Conservation (phyloP, 2,329 filamentous ascomycete genomes). For the Magnaporthiopsis incrustans region DNA sequence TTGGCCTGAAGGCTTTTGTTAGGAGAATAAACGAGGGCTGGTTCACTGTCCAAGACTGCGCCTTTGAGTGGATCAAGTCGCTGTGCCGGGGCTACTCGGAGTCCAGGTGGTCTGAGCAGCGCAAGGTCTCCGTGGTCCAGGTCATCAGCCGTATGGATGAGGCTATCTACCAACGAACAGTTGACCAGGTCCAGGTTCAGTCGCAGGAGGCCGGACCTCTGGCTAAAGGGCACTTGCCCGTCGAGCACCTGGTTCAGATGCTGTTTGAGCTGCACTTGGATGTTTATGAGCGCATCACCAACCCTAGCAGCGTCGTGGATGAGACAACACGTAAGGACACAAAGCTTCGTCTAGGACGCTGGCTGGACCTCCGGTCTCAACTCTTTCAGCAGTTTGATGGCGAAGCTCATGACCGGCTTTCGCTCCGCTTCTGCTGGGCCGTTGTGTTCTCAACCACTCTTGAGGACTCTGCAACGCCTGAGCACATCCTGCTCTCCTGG, state of each 20-base stretch:
- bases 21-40: conserved; percentile 38
- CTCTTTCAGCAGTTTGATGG: conserved; percentile 30
- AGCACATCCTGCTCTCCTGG: conserved; percentile 52
- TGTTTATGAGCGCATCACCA: conserved; percentile 50
- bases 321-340: conserved; percentile 39
- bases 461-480: conserved; percentile 42
- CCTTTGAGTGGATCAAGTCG: conserved; percentile 48
- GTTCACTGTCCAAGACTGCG: conserved; percentile 48
- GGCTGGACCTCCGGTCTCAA: conserved; percentile 42
- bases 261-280: conserved; percentile 55
- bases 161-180: conserved; percentile 35
- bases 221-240: conserved; percentile 12
- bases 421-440: conserved; percentile 50
- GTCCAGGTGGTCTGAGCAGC: conserved; percentile 49
- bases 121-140: conserved; percentile 50
- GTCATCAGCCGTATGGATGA: conserved; percentile 47
- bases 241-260: conserved; percentile 45
- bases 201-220: conserved; percentile 6
- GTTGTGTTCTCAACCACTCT: conserved; percentile 45
- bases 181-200: conserved; percentile 29
- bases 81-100: conserved; percentile 43
- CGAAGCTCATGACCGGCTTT: conserved; percentile 29
- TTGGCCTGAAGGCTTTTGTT: conserved; percentile 45
- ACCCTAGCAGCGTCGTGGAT: conserved; percentile 47
- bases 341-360: conserved; percentile 40